Base-by-base conservation (phyloP, 1,284 basidiomycete genomes). In the Hemileia vastatrix region DNA sequence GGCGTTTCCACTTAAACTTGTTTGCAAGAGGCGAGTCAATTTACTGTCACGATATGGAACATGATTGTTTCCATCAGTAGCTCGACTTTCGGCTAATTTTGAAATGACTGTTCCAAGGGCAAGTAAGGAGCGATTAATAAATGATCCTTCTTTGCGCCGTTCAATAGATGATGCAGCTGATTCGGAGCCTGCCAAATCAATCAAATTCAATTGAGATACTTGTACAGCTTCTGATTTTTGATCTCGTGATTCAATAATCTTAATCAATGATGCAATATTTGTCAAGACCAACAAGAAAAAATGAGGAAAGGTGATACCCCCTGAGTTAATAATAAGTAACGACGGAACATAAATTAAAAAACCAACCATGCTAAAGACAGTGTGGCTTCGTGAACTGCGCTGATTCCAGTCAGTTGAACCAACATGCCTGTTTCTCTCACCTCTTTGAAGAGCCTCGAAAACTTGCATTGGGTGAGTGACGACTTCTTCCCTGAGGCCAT, bases 11-110 rank as follows among this genome's bases (percentile, higher is more conserved):
- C 88, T 87, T 0, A 98, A 81, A 1, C 90, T 95, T 1, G 93
- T 93, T 75, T 97, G 93, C 4, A 98, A 82, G 77, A 98, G 85
- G 33, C 93, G 85, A 2, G 94, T 98, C 68, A 83, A 75, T 77
- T 97, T 97, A 52, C 90, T 93, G 76, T 97, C 95, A 50, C 94
- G 86, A 78, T 88, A 98, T 2, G 94, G 94, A 11, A 97, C 85
- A 72, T 95, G 90, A 68, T 90, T 88, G 54, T 85, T 86, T n/a
- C n/a, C n/a, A n/a, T n/a, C n/a, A n/a, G 67, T n/a, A 61, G 32
- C 15, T 51, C 54, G 43, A 4, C 65, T 76, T 58, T 81, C 80
- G 1, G 80, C 79, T 31, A 83, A 76, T 68, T 82, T 81, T 66
- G 79, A 77, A 66, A 83, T 81, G 36, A 83, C 82, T 45, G 80